These are phyloP conservation scores for Vigna mungo DNA, from an alignment of 306 rosid genomes.

Conservation along the genomic window DNA sequence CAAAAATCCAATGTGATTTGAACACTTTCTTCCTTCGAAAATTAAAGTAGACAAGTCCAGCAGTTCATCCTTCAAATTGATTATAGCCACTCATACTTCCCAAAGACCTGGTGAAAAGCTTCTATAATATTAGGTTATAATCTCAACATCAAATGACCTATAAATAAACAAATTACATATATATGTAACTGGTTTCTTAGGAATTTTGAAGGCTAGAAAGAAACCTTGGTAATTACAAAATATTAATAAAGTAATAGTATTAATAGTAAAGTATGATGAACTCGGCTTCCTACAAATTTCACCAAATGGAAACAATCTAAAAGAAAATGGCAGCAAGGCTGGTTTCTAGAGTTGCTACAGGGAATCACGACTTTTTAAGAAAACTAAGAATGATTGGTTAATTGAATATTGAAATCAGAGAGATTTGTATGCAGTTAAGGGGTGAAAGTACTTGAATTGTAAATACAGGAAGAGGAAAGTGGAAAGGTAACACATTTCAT, in stretches of 20 bases:
- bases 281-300: constrained; percentile 7
- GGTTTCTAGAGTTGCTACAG: too few relatives aligned
- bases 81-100: constrained; percentile 26
- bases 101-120: constrained; percentile 6
- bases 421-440: too few relatives aligned
- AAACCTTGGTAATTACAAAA: not conserved
- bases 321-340: too few relatives aligned
- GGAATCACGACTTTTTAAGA: too few relatives aligned
- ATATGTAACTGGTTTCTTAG: not conserved
- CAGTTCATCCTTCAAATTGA: constrained; percentile 27
- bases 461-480: too few relatives aligned
- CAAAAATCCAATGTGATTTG: not conserved
- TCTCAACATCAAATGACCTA: constrained; percentile 30
- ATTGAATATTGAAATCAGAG: too few relatives aligned
- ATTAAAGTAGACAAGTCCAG: constrained; percentile 20
- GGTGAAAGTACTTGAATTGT: too few relatives aligned
- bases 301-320: not conserved
- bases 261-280: not conserved
- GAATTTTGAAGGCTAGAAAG: not conserved
- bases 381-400: too few relatives aligned
- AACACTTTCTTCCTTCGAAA: constrained; percentile 13
- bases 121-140: constrained; percentile 11
- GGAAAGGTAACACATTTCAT: too few relatives aligned
- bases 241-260: not conserved
- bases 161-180: not conserved